phyloP scores from a whole-genome alignment of 257 asterid species.

The Fraxinus pennsylvanica region DNA sequence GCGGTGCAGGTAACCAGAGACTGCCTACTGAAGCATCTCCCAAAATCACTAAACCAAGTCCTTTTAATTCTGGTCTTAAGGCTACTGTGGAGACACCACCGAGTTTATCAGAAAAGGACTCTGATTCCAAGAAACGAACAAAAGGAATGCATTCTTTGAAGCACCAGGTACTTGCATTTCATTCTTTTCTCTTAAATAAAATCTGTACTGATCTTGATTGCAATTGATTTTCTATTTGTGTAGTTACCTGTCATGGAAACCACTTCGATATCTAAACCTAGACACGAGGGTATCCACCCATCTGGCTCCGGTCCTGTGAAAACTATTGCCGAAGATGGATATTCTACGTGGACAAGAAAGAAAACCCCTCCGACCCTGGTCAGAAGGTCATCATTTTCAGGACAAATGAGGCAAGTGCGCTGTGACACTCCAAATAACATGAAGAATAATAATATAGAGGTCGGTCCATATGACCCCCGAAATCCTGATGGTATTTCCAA shows the following conservation, averaged over 20 bases:
- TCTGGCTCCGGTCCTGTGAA: constrained; percentile 47
- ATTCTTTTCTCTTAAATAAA: constrained; percentile 10
- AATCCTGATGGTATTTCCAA: constrained; percentile 34
- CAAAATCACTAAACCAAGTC: constrained; percentile 45
- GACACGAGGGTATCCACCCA: constrained; percentile 61
- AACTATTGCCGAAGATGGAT: constrained; percentile 57
- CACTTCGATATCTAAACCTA: constrained; percentile 65
- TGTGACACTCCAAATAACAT: constrained; percentile 37
- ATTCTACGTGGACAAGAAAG: constrained; percentile 44
- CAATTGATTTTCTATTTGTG: constrained; percentile 29
- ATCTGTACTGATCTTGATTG: constrained; percentile 2
- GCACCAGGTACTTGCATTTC: constrained; percentile 59
- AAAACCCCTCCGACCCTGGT: constrained; percentile 62
- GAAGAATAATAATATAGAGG: constrained; percentile 31
- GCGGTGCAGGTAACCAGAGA: constrained; percentile 45
- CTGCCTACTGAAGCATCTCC: constrained; percentile 56
- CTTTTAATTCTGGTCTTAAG: constrained; percentile 36
- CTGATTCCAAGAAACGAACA: constrained; percentile 50
- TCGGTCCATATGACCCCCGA: constrained; percentile 35
- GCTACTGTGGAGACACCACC: constrained; percentile 47
- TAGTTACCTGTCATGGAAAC: constrained; percentile 63
- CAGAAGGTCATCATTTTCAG: constrained; percentile 56
- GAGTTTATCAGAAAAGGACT: constrained; percentile 37
- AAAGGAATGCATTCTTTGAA: constrained; percentile 58
- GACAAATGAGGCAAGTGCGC: constrained; percentile 45